phyloP scores from a whole-genome alignment of 2,329 filamentous ascomycete species.

The Epicoccum nigrum region DNA sequence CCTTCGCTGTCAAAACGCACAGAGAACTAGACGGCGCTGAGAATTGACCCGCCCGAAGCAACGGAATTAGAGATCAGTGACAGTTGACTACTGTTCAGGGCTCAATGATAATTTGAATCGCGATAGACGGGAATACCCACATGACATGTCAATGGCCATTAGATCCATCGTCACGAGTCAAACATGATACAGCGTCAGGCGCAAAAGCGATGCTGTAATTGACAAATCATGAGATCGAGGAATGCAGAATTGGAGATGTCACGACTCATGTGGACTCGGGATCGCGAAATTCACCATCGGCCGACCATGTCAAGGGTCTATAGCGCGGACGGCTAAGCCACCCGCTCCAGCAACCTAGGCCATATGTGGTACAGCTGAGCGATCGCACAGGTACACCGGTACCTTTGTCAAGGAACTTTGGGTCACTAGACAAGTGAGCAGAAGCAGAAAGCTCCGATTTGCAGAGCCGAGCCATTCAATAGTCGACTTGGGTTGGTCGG shows the following conservation, averaged over 20 bases:
- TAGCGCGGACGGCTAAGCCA: constrained; percentile 8
- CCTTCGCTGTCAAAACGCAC: too few relatives aligned
- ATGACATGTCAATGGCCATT: neutral
- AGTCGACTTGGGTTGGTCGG: neutral
- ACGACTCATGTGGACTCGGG: constrained; percentile 4
- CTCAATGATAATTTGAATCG: neutral
- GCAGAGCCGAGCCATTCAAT: constrained; percentile 5
- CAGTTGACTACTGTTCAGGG: too few relatives aligned
- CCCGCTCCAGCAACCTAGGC: neutral
- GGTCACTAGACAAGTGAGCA: constrained; percentile 1
- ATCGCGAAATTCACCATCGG: constrained; percentile 10
- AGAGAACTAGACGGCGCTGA: too few relatives aligned
- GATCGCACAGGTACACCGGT: neutral
- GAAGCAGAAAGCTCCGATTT: constrained; percentile 8
- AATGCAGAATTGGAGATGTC: neutral
- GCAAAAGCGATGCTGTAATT: neutral
- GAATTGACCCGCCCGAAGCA: too few relatives aligned
- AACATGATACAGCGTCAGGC: neutral
- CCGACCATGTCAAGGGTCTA: constrained; percentile 9
- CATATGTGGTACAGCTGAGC: neutral
- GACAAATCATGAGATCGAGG: constrained; percentile 3
- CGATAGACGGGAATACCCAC: neutral
- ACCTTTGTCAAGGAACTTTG: constrained; percentile 1
- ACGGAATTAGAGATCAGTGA: too few relatives aligned
- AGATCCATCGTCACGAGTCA: neutral